These are phyloP conservation scores for Fusarium fracticaudum DNA, from an alignment of 2,329 filamentous ascomycete species.

Conservation along the genomic window DNA sequence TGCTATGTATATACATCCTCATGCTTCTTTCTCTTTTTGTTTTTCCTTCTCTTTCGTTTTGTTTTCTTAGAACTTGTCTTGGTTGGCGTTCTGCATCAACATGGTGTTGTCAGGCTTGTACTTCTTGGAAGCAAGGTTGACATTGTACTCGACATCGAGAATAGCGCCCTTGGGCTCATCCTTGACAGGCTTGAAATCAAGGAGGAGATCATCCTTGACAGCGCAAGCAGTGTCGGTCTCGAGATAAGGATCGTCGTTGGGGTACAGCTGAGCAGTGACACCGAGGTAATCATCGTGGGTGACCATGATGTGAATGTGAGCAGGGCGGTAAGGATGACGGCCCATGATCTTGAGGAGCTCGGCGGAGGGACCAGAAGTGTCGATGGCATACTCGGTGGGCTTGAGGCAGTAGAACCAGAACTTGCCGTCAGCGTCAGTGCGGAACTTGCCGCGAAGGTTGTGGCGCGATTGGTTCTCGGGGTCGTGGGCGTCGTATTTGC, in stretches of 20 bases:
- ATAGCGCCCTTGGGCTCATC: slow-evolving; percentile 49
- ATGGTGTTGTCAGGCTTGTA: slow-evolving; percentile 51
- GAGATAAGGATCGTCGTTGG: slow-evolving; percentile 73
- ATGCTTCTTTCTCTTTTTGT: background rate
- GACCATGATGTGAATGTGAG: slow-evolving; percentile 64
- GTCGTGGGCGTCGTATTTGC: slow-evolving; percentile 81
- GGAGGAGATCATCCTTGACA: slow-evolving; percentile 62
- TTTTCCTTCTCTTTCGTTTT: background rate
- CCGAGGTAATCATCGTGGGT: slow-evolving; percentile 73
- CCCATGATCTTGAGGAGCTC: slow-evolving; percentile 57
- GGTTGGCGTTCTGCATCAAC: slow-evolving; percentile 44
- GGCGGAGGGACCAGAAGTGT: slow-evolving; percentile 65
- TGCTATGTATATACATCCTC: slow-evolving; percentile 1
- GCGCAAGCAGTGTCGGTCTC: slow-evolving; percentile 58
- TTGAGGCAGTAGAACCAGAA: slow-evolving; percentile 80
- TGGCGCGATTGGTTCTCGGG: slow-evolving; percentile 75
- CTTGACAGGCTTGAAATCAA: slow-evolving; percentile 59
- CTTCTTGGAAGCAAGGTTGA: slow-evolving; percentile 55
- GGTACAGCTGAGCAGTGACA: slow-evolving; percentile 81
- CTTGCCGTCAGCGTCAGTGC: slow-evolving; percentile 73
- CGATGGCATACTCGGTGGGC: slow-evolving; percentile 77
- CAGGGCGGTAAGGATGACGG: slow-evolving; percentile 59
- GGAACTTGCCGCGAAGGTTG: slow-evolving; percentile 82
- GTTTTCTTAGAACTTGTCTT: slow-evolving; percentile 37
- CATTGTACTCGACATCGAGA: slow-evolving; percentile 55